phyloP scores from a whole-genome alignment of 176 grass and related monocot species.

The Alloteropsis semialata region DNA sequence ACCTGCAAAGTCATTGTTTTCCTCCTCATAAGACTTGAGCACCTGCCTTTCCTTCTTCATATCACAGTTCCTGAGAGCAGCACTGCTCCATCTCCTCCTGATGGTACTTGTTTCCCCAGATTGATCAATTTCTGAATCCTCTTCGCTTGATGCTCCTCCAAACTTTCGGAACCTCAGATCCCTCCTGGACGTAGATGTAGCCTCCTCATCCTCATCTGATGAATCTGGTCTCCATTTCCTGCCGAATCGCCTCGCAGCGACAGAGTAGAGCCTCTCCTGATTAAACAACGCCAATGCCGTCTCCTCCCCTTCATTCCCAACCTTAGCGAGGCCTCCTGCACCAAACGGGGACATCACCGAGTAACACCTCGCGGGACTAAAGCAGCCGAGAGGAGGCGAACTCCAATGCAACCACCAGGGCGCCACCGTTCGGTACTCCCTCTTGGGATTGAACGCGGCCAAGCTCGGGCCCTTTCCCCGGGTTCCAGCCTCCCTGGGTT shows the following conservation, averaged over 20 bases:
- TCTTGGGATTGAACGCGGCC: constrained; percentile 32
- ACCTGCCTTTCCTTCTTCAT: constrained; percentile 61
- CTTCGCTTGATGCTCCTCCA: constrained; percentile 25
- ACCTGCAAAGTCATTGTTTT: constrained; percentile 29
- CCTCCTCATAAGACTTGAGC: constrained; percentile 43
- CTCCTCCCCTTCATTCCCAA: not conserved
- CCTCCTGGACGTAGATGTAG: not conserved
- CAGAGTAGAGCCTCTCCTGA: constrained; percentile 40
- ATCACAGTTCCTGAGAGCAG: constrained; percentile 69
- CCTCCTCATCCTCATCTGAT: constrained; percentile 37
- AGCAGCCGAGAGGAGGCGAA: not conserved
- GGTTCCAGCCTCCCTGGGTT: not conserved
- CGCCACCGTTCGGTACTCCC: constrained; percentile 13
- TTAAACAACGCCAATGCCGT: not conserved
- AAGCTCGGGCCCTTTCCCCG: not conserved
- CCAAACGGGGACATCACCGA: constrained; percentile 8
- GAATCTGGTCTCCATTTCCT: constrained; percentile 63
- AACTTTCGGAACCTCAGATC: constrained; percentile 41
- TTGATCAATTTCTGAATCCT: constrained; percentile 44
- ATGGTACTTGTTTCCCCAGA: constrained; percentile 12
- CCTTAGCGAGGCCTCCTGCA: constrained; percentile 2
- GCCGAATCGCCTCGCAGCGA: constrained; percentile 4
- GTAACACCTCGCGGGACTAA: constrained; percentile 40
- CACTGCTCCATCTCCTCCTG: constrained; percentile 65
- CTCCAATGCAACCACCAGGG: constrained; percentile 28